These are phyloP conservation scores for Chalciporus chontae DNA, from an alignment of 768 basidiomycete species.

Conservation along the genomic window DNA sequence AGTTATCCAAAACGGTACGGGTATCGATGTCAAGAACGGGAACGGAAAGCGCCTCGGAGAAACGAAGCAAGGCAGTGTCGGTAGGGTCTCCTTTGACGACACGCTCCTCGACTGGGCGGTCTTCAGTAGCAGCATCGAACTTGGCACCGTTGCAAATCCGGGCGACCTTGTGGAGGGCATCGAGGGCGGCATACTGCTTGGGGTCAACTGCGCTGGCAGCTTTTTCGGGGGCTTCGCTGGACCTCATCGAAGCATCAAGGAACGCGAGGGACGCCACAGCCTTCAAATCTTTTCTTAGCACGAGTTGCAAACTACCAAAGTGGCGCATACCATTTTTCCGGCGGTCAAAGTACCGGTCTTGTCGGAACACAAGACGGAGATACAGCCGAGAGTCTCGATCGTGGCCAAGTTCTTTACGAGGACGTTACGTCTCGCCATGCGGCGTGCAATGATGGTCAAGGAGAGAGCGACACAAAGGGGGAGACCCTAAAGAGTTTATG, in stretches of 20 bases:
- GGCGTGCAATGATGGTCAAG: slow-evolving; percentile 45
- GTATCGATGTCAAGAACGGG: slow-evolving; percentile 22
- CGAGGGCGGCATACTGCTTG: slow-evolving; percentile 23
- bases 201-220: slow-evolving; percentile 10
- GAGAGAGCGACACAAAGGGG: slow-evolving; percentile 48
- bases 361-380: slow-evolving; percentile 52
- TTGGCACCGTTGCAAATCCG: slow-evolving; percentile 59
- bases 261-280: slow-evolving; percentile 41
- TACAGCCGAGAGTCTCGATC: slow-evolving; percentile 51
- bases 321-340: slow-evolving; percentile 40
- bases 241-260: slow-evolving; percentile 24
- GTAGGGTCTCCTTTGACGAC: slow-evolving; percentile 47
- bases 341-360: slow-evolving; percentile 53
- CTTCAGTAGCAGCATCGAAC: slow-evolving; percentile 36
- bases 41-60: slow-evolving; percentile 34
- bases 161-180: slow-evolving; percentile 36
- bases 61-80: slow-evolving; percentile 52
- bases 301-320: background rate
- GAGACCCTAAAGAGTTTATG: slow-evolving; percentile 28
- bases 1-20: slow-evolving; percentile 18
- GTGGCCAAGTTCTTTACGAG: slow-evolving; percentile 51
- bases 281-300: slow-evolving; percentile 15
- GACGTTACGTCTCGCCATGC: slow-evolving; percentile 45
- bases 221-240: slow-evolving; percentile 18
- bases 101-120: slow-evolving; percentile 31